Conservation (phyloP, 495 filamentous ascomycete species). For the Lophiotrema nucula region DNA sequence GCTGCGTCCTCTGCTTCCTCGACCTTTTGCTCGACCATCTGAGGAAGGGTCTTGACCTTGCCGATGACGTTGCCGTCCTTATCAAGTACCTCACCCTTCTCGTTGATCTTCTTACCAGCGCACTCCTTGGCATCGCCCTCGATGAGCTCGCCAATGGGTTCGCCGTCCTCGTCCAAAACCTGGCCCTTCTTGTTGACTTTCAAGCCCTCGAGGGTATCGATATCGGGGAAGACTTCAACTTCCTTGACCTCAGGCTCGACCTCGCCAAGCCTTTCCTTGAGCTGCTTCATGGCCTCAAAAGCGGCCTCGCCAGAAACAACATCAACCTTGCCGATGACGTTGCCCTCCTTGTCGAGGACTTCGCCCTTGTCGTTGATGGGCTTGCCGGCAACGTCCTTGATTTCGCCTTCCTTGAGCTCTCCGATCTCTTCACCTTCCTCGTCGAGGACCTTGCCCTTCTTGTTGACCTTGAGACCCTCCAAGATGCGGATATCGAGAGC, state of each 20-base stretch:
- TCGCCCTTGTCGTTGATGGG: conserved; percentile 52
- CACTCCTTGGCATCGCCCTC: conserved; percentile 50
- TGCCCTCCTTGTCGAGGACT: conserved; percentile 51
- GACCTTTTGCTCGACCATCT: conserved; percentile 28
- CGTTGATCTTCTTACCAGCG: conserved; percentile 54
- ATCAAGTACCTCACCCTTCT: conserved; percentile 52
- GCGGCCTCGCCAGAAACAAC: conserved; percentile 54
- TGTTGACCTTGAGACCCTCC: conserved; percentile 53
- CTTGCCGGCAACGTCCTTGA: conserved; percentile 49
- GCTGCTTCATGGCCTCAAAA: conserved; percentile 48
- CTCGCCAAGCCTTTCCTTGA: conserved; percentile 50
- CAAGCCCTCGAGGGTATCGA: conserved; percentile 45
- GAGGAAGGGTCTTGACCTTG: conserved; percentile 38
- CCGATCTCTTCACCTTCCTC: conserved; percentile 54
- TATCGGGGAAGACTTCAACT: conserved; percentile 34
- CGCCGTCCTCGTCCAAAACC: conserved; percentile 52
- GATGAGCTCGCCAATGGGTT: conserved; percentile 49
- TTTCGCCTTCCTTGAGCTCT: conserved; percentile 51
- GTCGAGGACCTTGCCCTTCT: conserved; percentile 56
- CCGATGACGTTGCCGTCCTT: conserved; percentile 47
- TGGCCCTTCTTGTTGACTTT: conserved; percentile 50
- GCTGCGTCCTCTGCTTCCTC: conserved; percentile 22
- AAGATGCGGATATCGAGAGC: conserved; percentile 50
- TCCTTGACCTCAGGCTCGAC: conserved; percentile 28
- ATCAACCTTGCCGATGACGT: conserved; percentile 51